Evolutionary conservation across 164 flowering plant species (phyloP), one percentile per base, ranked within the genome.

Genomic region (Piper betle): DNA sequence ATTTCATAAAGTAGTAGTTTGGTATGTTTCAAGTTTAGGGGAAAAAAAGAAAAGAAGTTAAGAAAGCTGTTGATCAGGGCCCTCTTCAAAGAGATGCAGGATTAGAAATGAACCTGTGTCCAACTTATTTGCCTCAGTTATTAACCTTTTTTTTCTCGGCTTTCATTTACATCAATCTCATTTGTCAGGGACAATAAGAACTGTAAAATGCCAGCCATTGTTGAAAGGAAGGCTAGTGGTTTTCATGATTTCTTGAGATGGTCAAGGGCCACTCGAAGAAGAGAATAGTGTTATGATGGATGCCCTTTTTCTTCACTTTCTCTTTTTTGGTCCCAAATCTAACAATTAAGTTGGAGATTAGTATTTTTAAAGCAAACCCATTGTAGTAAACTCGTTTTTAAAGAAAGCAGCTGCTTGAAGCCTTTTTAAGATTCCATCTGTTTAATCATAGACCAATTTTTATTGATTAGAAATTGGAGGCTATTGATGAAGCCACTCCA

Each of bases 231-330:
- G 54, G 55, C 19, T 59, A 39, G 56, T 60, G 62, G 54, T 39
- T 57, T 62, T 72, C 68, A 72, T 72, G 68, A 72, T 72, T 67
- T 61, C 66, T 61, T 40, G 66, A 62, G 68, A 64, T 64, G 64
- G 64, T 52, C 46, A 18, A 19, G 46, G 43, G 57, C 57, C 71
- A 25, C 33, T 66, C 53, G 69, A 60, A 62, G 50, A 54, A 54
- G 68, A 64, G 53, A 25, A 20, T 43, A 15, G 48, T 61, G 61
- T 67, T 65, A 67, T 71, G 70, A 37, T 57, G 42, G 15, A 18
- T 61, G 41, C 11, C 20, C 17, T 63, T 58, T 63, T 63, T 15
- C 38, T 17, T 7, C n/a, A 59, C 15, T 4, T 4, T 13, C 18
- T 12, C 13, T 39, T 25, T 25, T 7, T 46, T 3, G 12, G 3